Percentiles rank a stretch among this genome's conserved stretches.
These are phyloP conservation scores for Olyra latifolia DNA, from an alignment of 176 grass and related monocot genomes.

Conservation along the genomic window DNA sequence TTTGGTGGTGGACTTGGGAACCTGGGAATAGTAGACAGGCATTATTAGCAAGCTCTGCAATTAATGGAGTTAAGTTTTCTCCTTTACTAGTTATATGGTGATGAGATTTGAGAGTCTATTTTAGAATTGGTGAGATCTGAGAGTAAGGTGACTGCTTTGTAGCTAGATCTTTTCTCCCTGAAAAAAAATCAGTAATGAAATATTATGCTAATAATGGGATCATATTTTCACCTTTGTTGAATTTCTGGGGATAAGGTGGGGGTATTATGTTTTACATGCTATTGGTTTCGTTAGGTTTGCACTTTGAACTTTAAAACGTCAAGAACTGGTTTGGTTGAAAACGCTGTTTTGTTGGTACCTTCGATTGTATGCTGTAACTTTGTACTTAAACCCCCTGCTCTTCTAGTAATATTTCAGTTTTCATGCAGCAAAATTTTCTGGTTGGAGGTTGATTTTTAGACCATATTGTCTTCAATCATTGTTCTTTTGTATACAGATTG, in stretches of 20 bases:
- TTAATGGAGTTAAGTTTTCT: constrained; percentile 1
- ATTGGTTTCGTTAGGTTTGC: neutral
- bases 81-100: neutral
- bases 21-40: constrained; percentile 31
- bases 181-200: neutral
- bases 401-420: neutral
- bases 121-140: neutral
- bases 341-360: neutral
- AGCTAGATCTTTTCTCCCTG: neutral
- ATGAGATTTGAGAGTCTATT: neutral
- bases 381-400: neutral
- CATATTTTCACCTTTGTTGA: neutral
- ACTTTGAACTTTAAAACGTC: neutral
- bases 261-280: neutral
- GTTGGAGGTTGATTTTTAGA: neutral
- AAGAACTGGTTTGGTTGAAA: neutral
- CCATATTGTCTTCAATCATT: constrained; percentile 3
- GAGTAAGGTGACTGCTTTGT: neutral
- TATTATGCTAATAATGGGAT: neutral
- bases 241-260: neutral
- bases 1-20: constrained; percentile 38
- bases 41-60: constrained; percentile 11
- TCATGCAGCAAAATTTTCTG: neutral
- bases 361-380: neutral
- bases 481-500: constrained; percentile 72